phyloP scores from a whole-genome alignment of 2,329 filamentous ascomycete species.

The Fusarium sp. region DNA sequence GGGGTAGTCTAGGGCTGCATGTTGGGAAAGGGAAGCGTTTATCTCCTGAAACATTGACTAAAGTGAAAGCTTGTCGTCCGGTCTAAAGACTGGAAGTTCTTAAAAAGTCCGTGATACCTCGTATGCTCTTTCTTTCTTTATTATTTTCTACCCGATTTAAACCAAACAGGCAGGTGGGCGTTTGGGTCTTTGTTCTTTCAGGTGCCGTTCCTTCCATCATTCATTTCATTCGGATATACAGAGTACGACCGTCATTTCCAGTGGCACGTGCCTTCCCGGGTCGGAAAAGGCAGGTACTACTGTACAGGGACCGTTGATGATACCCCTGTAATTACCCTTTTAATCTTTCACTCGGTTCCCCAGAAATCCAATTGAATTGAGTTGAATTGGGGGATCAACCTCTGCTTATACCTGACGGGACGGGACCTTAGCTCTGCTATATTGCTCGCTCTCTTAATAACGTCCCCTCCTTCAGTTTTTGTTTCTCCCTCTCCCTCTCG shows the following conservation, averaged over 20 bases:
- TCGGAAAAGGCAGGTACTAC: slow-evolving; percentile 37
- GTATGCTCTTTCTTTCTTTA: slow-evolving; percentile 5
- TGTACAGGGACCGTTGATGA: slow-evolving; percentile 21
- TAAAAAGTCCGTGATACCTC: neutral
- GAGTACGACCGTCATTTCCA: slow-evolving; percentile 5
- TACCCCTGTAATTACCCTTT: slow-evolving; percentile 33
- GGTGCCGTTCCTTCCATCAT: slow-evolving; percentile 13
- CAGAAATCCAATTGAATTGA: slow-evolving; percentile 29
- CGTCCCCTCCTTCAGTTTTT: slow-evolving; percentile 28
- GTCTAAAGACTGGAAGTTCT: neutral
- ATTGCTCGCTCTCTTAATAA: slow-evolving; percentile 15
- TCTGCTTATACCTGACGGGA: neutral
- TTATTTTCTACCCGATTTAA: neutral
- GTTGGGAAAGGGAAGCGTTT: slow-evolving; percentile 22
- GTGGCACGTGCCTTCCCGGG: slow-evolving; percentile 37
- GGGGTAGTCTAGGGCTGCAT: slow-evolving; percentile 29
- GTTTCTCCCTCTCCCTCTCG: slow-evolving; percentile 11
- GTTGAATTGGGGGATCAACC: slow-evolving; percentile 17
- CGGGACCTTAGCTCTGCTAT: neutral
- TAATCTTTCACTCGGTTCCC: slow-evolving; percentile 26
- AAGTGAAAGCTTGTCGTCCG: neutral
- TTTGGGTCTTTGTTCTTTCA: slow-evolving; percentile 17
- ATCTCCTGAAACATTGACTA: slow-evolving; percentile 30
- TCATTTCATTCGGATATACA: slow-evolving; percentile 17
- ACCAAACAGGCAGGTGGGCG: neutral